Percentiles rank a stretch among this genome's conserved stretches.
These are phyloP conservation scores for Paradendryphiella salina DNA, from an alignment of 2,329 filamentous ascomycete genomes.

Conservation along the genomic window DNA sequence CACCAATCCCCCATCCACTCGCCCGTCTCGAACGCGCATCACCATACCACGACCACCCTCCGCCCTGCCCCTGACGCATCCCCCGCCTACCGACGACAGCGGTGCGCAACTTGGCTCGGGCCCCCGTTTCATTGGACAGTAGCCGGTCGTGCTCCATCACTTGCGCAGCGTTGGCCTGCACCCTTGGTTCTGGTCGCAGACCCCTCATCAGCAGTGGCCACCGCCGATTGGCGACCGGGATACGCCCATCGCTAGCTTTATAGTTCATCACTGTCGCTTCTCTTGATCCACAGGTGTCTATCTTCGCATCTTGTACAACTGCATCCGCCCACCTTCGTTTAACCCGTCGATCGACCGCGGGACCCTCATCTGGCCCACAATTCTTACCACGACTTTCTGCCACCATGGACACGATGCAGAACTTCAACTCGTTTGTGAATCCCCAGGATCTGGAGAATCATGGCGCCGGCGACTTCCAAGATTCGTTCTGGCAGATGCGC, in stretches of 20 bases:
- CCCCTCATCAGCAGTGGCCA: conserved; percentile 18
- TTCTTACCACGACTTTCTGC: conserved; percentile 1
- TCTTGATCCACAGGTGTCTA: conserved; percentile 7
- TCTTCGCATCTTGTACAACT: conserved; percentile 6
- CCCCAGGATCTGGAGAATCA: conserved; percentile 22
- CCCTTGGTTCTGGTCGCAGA: conserved; percentile 14
- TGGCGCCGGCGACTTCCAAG: conserved; percentile 17
- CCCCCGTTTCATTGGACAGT: conserved; percentile 14
- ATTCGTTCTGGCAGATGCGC: conserved; percentile 19
- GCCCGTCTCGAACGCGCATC: conserved; percentile 2
- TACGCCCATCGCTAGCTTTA: conserved; percentile 5
- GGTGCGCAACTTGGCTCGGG: conserved; percentile 14
- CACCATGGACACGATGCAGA: conserved; percentile 27
- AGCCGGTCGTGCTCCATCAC: conserved; percentile 11
- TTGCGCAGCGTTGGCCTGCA: conserved; percentile 11
- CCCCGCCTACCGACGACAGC: conserved; percentile 17
- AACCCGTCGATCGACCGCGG: conserved; percentile 10
- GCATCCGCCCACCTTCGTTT: conserved; percentile 13
- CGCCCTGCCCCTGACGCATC: conserved; percentile 11
- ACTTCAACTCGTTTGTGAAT: conserved; percentile 26
- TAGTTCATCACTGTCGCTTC: conserved; percentile 12
- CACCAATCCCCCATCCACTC: conserved; percentile 6
- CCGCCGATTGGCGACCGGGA: conserved; percentile 11
- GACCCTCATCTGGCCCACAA: conserved; percentile 13
- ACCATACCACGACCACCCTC: neutral